These are phyloP conservation scores for Termitomyces sp. DNA, from an alignment of 768 basidiomycete genomes.

Conservation along the genomic window DNA sequence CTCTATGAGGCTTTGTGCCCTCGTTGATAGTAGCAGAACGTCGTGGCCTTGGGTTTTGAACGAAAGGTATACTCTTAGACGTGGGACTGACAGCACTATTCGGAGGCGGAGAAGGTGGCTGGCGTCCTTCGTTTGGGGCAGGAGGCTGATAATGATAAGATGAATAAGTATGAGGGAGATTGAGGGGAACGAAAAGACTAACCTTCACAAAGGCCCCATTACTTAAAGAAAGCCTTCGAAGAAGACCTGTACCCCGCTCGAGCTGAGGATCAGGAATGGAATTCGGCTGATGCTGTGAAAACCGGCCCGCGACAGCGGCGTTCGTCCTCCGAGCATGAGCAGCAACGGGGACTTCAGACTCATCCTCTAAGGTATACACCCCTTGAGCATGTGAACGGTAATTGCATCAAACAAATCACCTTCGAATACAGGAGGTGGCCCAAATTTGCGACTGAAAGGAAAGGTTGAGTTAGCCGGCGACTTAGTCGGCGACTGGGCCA, in stretches of 20 bases:
- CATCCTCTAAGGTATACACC: constrained; percentile 31
- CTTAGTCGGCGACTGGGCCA: constrained; percentile 58
- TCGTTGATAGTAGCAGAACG: constrained; percentile 58
- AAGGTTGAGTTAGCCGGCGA: constrained; percentile 40
- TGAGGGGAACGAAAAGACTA: constrained; percentile 17
- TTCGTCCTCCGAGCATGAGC: constrained; percentile 59
- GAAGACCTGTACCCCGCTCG: constrained; percentile 65
- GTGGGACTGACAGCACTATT: constrained; percentile 42
- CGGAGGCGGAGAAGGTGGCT: constrained; percentile 41
- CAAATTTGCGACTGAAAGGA: constrained; percentile 55
- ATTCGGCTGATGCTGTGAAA: constrained; percentile 35
- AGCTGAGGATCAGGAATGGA: constrained; percentile 41
- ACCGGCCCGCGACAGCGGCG: constrained; percentile 45
- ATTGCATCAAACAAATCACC: constrained; percentile 31
- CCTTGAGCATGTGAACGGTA: background rate
- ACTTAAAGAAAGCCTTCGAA: constrained; percentile 73
- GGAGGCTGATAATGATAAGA: constrained; percentile 17
- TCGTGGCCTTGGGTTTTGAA: constrained; percentile 31
- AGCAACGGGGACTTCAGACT: constrained; percentile 34
- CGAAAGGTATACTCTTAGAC: constrained; percentile 20
- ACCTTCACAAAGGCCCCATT: constrained; percentile 51
- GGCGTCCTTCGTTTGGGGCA: constrained; percentile 22
- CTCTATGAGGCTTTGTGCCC: constrained; percentile 48
- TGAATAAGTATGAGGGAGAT: constrained; percentile 2
- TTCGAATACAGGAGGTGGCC: constrained; percentile 53